Conservation (phyloP, 805 yeast genomes). For the Saccharomycodes ludwigii region DNA sequence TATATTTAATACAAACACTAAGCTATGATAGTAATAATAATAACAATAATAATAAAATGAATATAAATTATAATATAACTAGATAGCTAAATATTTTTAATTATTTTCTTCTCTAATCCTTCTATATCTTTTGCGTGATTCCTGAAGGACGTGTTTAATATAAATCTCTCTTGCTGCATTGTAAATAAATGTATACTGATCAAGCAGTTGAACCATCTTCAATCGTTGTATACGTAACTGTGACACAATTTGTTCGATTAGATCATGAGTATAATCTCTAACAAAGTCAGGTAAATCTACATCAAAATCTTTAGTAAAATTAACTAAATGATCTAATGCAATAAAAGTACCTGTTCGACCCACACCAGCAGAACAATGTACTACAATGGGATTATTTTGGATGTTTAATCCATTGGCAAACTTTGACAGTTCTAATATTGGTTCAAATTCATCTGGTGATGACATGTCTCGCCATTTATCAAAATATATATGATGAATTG, state of each 20-base stretch:
- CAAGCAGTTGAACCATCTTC: slow-evolving; percentile 25
- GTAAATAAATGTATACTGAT: slow-evolving; percentile 22
- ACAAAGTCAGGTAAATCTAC: no score
- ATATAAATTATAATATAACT: no score
- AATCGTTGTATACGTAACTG: slow-evolving; percentile 23
- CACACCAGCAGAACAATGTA: slow-evolving; percentile 96
- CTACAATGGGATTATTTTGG: slow-evolving; percentile 40
- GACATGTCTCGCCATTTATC: slow-evolving; percentile 79
- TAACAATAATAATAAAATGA: no score
- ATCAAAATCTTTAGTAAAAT: no score
- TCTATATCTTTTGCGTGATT: no score
- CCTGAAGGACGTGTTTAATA: no score
- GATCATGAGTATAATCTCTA: slow-evolving; percentile 16
- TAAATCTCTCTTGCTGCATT: no score
- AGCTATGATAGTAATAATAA: no score
- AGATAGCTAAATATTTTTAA: no score
- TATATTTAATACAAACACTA: no score
- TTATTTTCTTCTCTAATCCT: no score
- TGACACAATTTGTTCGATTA: slow-evolving; percentile 22
- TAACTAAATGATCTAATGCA: slow-evolving; percentile 30
- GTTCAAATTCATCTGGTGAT: slow-evolving; percentile 33
- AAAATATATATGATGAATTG: slow-evolving; percentile 54
- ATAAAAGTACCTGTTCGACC: slow-evolving; percentile 92
- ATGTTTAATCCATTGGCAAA: slow-evolving; percentile 20
- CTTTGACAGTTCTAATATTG: slow-evolving; percentile 21